These are phyloP conservation scores for Ophiostoma quercus DNA, from an alignment of 2,329 filamentous ascomycete genomes.

Conservation along the genomic window DNA sequence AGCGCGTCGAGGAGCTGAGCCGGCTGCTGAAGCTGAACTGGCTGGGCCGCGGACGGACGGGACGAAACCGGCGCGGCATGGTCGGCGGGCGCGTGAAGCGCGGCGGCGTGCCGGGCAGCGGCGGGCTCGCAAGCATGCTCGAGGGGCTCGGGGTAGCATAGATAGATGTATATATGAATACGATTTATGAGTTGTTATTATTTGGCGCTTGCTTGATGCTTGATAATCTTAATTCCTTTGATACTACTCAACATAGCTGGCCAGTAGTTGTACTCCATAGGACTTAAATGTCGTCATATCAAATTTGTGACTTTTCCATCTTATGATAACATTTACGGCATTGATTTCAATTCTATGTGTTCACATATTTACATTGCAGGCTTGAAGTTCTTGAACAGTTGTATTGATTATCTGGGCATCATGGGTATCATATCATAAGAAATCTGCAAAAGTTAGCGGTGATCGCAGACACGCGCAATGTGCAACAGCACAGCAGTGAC, in stretches of 20 bases:
- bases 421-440: not conserved
- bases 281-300: too few species aligned
- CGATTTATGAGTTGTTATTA: not conserved
- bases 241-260: not conserved
- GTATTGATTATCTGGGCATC: conserved; percentile 6
- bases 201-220: too few species aligned
- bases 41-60: conserved; percentile 84
- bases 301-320: too few species aligned
- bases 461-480: not conserved
- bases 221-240: too few species aligned
- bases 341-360: too few species aligned
- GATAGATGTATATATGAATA: not conserved
- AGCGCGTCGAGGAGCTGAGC: conserved; percentile 75
- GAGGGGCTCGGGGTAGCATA: conserved; percentile 40
- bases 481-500: conserved; percentile 12
- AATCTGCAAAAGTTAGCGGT: conserved; percentile 23
- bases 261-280: too few species aligned
- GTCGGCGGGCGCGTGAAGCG: conserved; percentile 62
- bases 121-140: conserved; percentile 14
- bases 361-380: too few species aligned
- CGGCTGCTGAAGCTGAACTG: conserved; percentile 93
- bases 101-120: conserved; percentile 27
- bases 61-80: conserved; percentile 81
- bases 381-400: not conserved
- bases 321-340: too few species aligned